Base-by-base conservation (phyloP, 108 stramenopile species). In the Nannochloropsis oceanica region DNA sequence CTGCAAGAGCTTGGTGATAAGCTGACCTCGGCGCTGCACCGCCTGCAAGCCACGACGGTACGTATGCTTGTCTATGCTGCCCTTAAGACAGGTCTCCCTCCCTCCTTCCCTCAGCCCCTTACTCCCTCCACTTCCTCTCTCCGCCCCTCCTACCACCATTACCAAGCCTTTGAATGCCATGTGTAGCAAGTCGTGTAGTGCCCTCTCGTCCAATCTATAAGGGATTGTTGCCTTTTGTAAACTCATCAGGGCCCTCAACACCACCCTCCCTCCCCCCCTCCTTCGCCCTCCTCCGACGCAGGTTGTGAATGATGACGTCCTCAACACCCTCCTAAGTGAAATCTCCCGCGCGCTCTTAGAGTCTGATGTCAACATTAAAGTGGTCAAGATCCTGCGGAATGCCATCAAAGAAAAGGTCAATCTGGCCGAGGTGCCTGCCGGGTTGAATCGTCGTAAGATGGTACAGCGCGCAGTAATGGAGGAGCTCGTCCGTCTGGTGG, bases 391-490 rank as follows among this genome's bases (percentile, higher is more conserved):
- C 80, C 89, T 89, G 22, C 80, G 85, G 43, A 89, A 43, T 20
- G 26, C 13, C 24, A 83, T 83, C 73, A 83, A 83, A 26, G 80
- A 81, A 26, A 25, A 81, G 26, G 80, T 81, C 25, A 86, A 92
- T 27, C 43, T 88, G 14, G 89, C 91, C 13, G 85, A 81, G 34
- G 89, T 83, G 13, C 83, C 83, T 14, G 84, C 82, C 12, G 91
- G 85, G 8, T 44, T 82, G 83, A 92, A 86, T n/a, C 73, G 50
- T 43, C 84, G 84, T 89, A 89, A 42, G 25, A 44, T 93, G 79
- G 94, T 99, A 11, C 96, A 97, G 90, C 93, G 93, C 84, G 95
- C 95, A 20, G 96, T 99, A 25, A 90, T 95, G 27, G 95, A 97
- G 44, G 96, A 96, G 84, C 90, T 99, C 14, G 94, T 94, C 24